Evolutionary conservation across 2,329 filamentous ascomycete genomes (phyloP).

Genomic region (Penicillium rolfsii): DNA sequence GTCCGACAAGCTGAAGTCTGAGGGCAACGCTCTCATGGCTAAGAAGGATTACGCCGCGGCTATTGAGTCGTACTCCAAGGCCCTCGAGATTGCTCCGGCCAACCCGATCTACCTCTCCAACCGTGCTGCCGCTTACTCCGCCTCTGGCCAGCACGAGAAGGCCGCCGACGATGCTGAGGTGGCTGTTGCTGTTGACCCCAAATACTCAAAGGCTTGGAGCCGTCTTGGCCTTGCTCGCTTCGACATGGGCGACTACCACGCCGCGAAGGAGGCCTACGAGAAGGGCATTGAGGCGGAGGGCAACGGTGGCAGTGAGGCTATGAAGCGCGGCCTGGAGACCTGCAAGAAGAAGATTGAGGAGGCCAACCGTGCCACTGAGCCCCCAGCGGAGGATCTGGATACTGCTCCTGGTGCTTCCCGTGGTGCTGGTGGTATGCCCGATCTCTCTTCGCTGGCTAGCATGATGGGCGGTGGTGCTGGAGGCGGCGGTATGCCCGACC

Average conservation of each 20-base stretch:
- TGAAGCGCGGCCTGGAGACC: constrained; percentile 97
- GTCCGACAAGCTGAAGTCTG: constrained; percentile 84
- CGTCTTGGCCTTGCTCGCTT: constrained; percentile 88
- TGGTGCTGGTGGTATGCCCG: constrained; percentile 65
- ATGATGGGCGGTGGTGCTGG: constrained; percentile 65
- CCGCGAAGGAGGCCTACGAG: constrained; percentile 91
- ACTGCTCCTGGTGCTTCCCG: constrained; percentile 52
- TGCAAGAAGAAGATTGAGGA: constrained; percentile 86
- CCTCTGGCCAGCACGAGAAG: constrained; percentile 78
- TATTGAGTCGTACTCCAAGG: constrained; percentile 85
- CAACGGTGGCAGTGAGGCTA: constrained; percentile 90
- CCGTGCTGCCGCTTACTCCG: constrained; percentile 90
- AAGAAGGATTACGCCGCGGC: constrained; percentile 84
- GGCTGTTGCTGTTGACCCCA: constrained; percentile 82
- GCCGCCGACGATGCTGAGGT: constrained; percentile 88
- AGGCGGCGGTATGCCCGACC: constrained; percentile 78
- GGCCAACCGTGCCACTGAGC: constrained; percentile 61
- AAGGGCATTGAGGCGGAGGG: constrained; percentile 93
- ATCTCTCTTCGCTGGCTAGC: constrained; percentile 69
- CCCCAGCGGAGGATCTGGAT: constrained; percentile 56
- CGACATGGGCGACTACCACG: constrained; percentile 86
- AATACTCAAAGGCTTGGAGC: constrained; percentile 97
- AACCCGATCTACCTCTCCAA: constrained; percentile 98
- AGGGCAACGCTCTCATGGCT: constrained; percentile 93
- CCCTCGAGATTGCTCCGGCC: constrained; percentile 75